phyloP scores from a whole-genome alignment of 2,329 filamentous ascomycete genomes.

The Neoascochyta sp. region DNA sequence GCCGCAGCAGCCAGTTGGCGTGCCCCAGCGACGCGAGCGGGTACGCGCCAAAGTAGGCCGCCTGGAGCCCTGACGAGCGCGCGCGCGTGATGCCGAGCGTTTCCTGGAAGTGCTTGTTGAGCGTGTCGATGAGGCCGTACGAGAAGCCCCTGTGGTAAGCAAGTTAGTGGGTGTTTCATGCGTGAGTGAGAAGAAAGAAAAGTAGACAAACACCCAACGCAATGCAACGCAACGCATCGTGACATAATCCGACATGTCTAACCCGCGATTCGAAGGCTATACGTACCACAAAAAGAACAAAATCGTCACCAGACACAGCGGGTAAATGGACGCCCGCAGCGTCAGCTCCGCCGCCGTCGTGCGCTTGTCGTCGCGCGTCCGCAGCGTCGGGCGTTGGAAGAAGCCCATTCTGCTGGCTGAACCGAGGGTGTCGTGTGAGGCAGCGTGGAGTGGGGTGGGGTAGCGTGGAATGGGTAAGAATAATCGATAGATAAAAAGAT shows the following conservation, averaged over 20 bases:
- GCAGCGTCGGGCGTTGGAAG: slow-evolving; percentile 29
- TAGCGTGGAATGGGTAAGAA: not conserved
- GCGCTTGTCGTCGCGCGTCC: slow-evolving; percentile 40
- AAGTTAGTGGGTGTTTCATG: slow-evolving; percentile 1
- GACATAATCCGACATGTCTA: too few relatives aligned
- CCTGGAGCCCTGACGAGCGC: slow-evolving; percentile 47
- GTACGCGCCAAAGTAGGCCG: slow-evolving; percentile 51
- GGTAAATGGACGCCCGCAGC: slow-evolving; percentile 62
- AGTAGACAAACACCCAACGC: too few relatives aligned
- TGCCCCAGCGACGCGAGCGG: slow-evolving; percentile 49
- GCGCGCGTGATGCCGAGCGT: slow-evolving; percentile 44
- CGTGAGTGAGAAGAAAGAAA: too few relatives aligned
- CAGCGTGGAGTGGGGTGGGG: too few relatives aligned
- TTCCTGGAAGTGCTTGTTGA: slow-evolving; percentile 49
- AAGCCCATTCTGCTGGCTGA: slow-evolving; percentile 30
- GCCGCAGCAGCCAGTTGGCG: slow-evolving; percentile 48
- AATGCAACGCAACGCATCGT: not conserved
- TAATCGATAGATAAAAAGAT: too few relatives aligned
- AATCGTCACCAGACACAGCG: slow-evolving; percentile 62
- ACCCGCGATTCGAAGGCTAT: too few relatives aligned
- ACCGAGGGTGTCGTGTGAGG: too few relatives aligned
- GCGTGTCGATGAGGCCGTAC: slow-evolving; percentile 56
- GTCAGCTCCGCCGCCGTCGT: slow-evolving; percentile 61
- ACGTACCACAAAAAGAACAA: slow-evolving; percentile 66
- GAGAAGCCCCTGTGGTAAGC: slow-evolving; percentile 47